Base-by-base conservation (phyloP, 345 rosid species). In the Corchorus olitorius region DNA sequence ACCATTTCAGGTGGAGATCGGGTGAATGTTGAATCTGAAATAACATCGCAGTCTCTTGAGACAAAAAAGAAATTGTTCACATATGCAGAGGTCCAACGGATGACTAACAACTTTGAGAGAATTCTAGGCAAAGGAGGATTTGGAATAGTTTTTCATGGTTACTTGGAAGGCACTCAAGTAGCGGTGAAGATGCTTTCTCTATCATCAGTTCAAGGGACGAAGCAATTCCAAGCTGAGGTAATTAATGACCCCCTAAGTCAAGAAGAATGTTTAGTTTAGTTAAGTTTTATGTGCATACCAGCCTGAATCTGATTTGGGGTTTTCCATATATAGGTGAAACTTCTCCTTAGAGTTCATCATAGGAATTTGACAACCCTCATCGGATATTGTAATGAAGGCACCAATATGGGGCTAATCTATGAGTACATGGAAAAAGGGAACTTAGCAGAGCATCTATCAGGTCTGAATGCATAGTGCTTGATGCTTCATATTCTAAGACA, bases 91-190 rank as follows among this genome's bases (percentile, higher is more conserved):
- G 77, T 87, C 54, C 69, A 78, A 16, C 81, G 48, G 17, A 75
- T 86, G 45, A 88, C 93, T 7, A 69, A 85, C 48, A 84, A 86
- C 72, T 87, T 87, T 65, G 73, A 59, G 27, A 79, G 46, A 61
- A 43, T 81, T 48, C 83, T 86, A 43, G 91, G 90, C 64, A 77
- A 70, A 69, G 90, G 90, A 62, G 91, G 90, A 46, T 88, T 88
- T 46, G 86, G 91, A 72, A 75, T 53, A 64, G 89, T 86, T 77
- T 84, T 80, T 59, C 75, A 78, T 10, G 89, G 89, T 0, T 49
- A 54, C 16, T 68, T 84, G 87, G 27, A 27, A 27, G 27, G 27
- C 27, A 27, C 27, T 27, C 27, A 27, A 27, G 27, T 27, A 27
- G 27, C 87, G 0, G 88, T 85, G 9, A 85, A 87, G 48, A 11